phyloP scores from a whole-genome alignment of 305 asterid genomes.

The Solanum aculeatissimum region DNA sequence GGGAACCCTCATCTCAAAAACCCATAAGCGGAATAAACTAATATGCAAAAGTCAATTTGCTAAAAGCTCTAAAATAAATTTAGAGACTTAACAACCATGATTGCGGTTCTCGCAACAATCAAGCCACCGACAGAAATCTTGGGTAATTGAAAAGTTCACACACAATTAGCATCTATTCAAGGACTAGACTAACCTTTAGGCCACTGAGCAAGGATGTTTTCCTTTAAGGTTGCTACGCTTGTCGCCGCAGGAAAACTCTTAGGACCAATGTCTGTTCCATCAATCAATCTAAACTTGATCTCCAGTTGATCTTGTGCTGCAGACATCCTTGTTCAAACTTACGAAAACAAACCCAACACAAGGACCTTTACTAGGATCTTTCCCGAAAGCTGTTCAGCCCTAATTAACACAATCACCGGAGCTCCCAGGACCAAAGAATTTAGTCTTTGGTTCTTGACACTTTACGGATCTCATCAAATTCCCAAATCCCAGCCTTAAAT shows the following conservation, averaged over 20 bases:
- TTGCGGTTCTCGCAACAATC: not conserved
- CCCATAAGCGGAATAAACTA: too few species aligned
- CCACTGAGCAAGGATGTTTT: conserved; percentile 80
- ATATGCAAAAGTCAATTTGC: not conserved
- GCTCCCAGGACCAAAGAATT: conserved; percentile 1
- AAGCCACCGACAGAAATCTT: not conserved
- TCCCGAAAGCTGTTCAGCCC: conserved; percentile 3
- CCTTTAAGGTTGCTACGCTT: conserved; percentile 76
- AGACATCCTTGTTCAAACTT: conserved; percentile 6
- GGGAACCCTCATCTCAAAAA: too few species aligned
- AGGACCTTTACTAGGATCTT: conserved; percentile 22
- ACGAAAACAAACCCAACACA: conserved; percentile 12
- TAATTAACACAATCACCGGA: not conserved
- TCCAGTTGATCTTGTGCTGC: conserved; percentile 31
- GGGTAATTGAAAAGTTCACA: not conserved
- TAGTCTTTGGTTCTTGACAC: conserved; percentile 2
- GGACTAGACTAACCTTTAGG: conserved; percentile 61
- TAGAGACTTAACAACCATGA: not conserved
- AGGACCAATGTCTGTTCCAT: conserved; percentile 95
- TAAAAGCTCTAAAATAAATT: not conserved
- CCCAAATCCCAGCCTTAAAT: not conserved
- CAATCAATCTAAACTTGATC: conserved; percentile 84
- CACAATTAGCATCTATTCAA: not conserved
- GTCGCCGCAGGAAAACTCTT: conserved; percentile 51
- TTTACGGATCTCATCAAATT: not conserved